phyloP scores from a whole-genome alignment of 129 eudicot genomes.

The Centaurea solstitialis region DNA sequence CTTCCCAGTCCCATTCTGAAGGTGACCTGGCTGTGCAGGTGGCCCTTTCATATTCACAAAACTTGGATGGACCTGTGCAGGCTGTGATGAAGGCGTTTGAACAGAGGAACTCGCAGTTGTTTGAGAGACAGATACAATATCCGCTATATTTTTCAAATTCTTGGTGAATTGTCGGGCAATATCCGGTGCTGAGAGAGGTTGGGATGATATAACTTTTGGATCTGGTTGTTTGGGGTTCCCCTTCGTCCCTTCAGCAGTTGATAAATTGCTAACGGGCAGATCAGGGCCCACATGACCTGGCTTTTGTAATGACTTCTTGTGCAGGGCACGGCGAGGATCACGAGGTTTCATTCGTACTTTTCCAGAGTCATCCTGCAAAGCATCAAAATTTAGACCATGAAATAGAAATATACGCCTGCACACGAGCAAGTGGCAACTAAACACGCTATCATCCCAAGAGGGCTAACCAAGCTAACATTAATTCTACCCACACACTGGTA shows the following conservation, averaged over 20 bases:
- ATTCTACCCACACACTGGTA: not conserved
- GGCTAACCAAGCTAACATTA: not conserved
- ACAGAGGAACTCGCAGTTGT: constrained; percentile 38
- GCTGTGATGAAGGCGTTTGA: constrained; percentile 50
- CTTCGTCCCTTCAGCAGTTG: constrained; percentile 31
- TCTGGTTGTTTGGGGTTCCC: constrained; percentile 46
- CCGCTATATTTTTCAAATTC: constrained; percentile 83
- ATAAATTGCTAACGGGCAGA: constrained; percentile 31
- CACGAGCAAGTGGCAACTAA: not conserved
- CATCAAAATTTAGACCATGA: constrained; percentile 15
- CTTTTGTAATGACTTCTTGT: constrained; percentile 43
- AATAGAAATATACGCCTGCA: not conserved
- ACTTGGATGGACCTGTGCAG: constrained; percentile 49
- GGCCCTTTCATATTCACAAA: constrained; percentile 42
- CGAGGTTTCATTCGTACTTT: constrained; percentile 95
- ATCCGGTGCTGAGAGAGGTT: constrained; percentile 55
- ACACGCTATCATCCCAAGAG: not conserved
- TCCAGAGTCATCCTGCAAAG: constrained; percentile 63
- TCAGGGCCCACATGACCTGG: constrained; percentile 37
- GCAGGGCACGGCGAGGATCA: constrained; percentile 95
- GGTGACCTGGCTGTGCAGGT: constrained; percentile 37
- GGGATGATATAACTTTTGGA: constrained; percentile 38
- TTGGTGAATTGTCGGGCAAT: constrained; percentile 69
- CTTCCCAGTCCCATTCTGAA: constrained; percentile 31
- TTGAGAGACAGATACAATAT: constrained; percentile 60